Evolutionary conservation across 345 rosid genomes (phyloP).

Genomic region (Arabis alpina): DNA sequence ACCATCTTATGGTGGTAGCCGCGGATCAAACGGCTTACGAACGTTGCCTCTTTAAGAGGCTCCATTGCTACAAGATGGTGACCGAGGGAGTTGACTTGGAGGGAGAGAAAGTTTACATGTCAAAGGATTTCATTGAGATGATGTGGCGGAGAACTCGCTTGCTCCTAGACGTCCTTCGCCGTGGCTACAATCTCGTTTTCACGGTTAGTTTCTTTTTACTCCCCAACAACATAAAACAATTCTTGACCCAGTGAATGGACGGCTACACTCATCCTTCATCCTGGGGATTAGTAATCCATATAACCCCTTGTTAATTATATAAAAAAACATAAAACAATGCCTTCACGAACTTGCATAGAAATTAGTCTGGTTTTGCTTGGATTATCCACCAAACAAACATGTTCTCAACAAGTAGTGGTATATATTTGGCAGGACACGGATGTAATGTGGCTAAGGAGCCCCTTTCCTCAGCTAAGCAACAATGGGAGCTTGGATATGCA

Average conservation of each 20-base stretch:
- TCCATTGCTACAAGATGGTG: conserved; percentile 67
- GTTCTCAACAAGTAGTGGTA: not conserved
- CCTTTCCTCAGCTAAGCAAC: conserved; percentile 48
- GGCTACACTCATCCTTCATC: too few relatives aligned
- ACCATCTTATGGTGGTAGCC: conserved; percentile 61
- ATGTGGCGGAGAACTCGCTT: conserved; percentile 82
- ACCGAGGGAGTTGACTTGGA: conserved; percentile 54
- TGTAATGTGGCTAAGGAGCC: conserved; percentile 77
- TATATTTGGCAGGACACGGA: conserved; percentile 64
- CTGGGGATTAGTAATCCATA: too few relatives aligned
- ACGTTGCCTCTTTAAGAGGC: conserved; percentile 64
- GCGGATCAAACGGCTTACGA: conserved; percentile 71
- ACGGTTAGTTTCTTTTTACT: conserved; percentile 50
- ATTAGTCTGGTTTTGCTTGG: too few relatives aligned
- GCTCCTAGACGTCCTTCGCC: conserved; percentile 61
- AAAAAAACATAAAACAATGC: too few relatives aligned
- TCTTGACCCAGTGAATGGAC: too few relatives aligned
- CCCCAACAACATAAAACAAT: too few relatives aligned
- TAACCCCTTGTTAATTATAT: too few relatives aligned
- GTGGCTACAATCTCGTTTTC: conserved; percentile 71
- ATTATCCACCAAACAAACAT: too few relatives aligned
- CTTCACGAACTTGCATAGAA: too few relatives aligned
- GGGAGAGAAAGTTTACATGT: conserved; percentile 71
- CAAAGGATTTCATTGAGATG: conserved; percentile 70
- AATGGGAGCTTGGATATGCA: conserved; percentile 59